These are phyloP conservation scores for Candida pseudofarinosa DNA, from an alignment of 805 yeast species.

Conservation along the genomic window DNA sequence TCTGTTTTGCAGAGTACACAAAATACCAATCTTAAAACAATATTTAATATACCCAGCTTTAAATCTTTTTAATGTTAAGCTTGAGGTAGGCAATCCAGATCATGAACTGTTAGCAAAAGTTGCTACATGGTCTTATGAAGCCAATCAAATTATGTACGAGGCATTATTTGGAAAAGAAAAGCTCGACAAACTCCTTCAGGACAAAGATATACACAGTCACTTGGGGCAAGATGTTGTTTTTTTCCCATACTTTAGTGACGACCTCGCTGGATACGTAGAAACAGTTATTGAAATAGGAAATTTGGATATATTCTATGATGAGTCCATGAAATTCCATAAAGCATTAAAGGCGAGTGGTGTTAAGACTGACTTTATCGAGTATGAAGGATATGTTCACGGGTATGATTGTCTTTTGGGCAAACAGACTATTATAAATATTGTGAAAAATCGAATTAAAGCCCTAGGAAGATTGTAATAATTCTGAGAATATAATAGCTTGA, in stretches of 20 bases:
- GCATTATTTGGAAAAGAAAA: not conserved
- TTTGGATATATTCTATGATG: not conserved
- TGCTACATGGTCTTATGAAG: not conserved
- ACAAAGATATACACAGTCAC: not conserved
- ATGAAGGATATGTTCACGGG: not conserved
- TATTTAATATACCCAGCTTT: not conserved
- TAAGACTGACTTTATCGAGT: not conserved
- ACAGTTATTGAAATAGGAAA: not conserved
- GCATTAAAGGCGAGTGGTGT: not conserved
- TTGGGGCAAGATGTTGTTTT: not conserved
- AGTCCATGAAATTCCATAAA: not conserved
- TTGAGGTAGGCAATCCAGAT: not conserved
- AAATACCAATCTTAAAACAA: not conserved
- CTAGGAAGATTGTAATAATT: too few species aligned
- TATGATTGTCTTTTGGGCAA: not conserved
- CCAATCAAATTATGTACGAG: not conserved
- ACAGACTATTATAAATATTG: not conserved
- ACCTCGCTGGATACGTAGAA: not conserved
- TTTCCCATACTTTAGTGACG: not conserved
- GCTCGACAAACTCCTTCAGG: not conserved
- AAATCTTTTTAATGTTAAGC: not conserved
- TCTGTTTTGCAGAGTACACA: not conserved
- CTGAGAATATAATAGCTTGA: too few species aligned
- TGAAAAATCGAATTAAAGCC: too few species aligned
- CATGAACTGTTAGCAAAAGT: not conserved